A percentile compares a stretch with the other conserved stretches of the same genome.
Conservation (phyloP, 2,329 filamentous ascomycete genomes). For the Elsinoe ampelina region DNA sequence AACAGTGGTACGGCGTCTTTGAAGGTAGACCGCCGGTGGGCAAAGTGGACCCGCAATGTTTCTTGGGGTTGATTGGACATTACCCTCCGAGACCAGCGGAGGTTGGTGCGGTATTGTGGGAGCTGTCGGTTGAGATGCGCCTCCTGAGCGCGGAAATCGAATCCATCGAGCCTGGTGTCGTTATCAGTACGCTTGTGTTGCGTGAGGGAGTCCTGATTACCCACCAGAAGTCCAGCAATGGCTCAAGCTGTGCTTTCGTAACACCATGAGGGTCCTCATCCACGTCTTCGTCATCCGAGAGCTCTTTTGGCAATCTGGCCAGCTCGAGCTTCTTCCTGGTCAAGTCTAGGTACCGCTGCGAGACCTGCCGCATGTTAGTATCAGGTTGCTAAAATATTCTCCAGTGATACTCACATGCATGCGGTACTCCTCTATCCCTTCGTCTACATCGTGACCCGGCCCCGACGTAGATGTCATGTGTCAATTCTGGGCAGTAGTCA, state of each 20-base stretch:
- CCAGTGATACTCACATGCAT: conserved; percentile 18
- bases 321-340: conserved; percentile 60
- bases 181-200: no score
- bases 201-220: no score
- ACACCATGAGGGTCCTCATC: conserved; percentile 32
- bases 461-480: conserved; percentile 1
- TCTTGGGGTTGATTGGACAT: background rate
- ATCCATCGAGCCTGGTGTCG: conserved; percentile 50
- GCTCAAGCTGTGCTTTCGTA: conserved; percentile 53
- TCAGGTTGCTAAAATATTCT: background rate
- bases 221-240: conserved; percentile 54
- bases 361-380: conserved; percentile 42
- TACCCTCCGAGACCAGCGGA: conserved; percentile 24
- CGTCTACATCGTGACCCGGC: conserved; percentile 4
- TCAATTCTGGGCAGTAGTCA: background rate
- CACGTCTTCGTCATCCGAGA: conserved; percentile 4
- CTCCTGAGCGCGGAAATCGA: conserved; percentile 56
- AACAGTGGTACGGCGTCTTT: conserved; percentile 52
- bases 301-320: conserved; percentile 50
- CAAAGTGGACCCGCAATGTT: conserved; percentile 46
- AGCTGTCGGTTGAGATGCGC: conserved; percentile 47
- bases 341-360: conserved; percentile 56
- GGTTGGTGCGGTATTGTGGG: conserved; percentile 55
- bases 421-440: conserved; percentile 19
- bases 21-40: conserved; percentile 49